Evolutionary conservation across 2,329 filamentous ascomycete genomes (phyloP), one percentile per base, ranked within the genome.

Genomic region (Aspergillus luchuensis): DNA sequence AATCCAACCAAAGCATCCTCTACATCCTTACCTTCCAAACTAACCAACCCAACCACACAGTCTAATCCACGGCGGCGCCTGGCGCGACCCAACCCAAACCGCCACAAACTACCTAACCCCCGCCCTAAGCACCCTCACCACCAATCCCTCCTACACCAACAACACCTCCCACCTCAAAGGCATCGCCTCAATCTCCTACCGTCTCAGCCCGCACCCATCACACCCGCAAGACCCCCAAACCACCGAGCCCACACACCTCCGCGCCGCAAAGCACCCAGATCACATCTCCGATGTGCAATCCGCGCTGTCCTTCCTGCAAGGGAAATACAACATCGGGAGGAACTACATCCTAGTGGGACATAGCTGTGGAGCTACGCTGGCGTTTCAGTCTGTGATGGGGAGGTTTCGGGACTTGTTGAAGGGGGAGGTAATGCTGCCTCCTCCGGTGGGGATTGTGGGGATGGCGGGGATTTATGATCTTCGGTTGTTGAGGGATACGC

Each of bases 31-130:
- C 21, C 63, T 39, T 38, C 33, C 30, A 39, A 50, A 19, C 45
- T 38, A 50, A 53, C 13, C 13, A 39, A 50, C 30, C 30, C 23
- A 25, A 21, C 41, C 28, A 28, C 15, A 30, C 23, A 50, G 15
- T 25, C 17, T n/a, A 41, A 79, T 82, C 60, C 80, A 82, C 65
- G 80, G 80, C 47, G 80, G 80, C 57, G 81, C 79, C 65, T 82
- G 80, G 76, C 76, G 80, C 47, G 80, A 82, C 62, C 79, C 80
- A 53, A 69, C 66, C 10, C 71, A 79, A 39, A 76, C 74, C 11
- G 69, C 76, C 3, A 57, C 64, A 7, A 70, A 71, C 1, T 77
- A 82, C 55, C 59, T 66, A 62, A 62, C 71, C 8, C 70, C 72
- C 4, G 73, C 79, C 2, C 66, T 75, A 33, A 67, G 70, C 1